Base-by-base conservation (phyloP, 306 rosid species). In the Potentilla sterilis region DNA sequence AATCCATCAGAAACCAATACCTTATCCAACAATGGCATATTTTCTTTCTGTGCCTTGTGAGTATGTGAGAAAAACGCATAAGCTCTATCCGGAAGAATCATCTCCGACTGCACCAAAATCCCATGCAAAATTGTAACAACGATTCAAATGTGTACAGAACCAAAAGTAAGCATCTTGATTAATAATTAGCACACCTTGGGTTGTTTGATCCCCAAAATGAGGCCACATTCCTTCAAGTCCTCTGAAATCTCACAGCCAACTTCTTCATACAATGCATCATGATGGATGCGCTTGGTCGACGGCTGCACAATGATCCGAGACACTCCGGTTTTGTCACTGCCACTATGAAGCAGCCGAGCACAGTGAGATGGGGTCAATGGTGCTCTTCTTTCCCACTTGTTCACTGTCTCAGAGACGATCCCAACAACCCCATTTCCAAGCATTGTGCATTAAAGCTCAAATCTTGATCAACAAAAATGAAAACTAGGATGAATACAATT, bases 361-460 rank as follows among this genome's bases (percentile, higher is more conserved):
- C 98, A 95, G 87, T 95, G 97, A 62, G 90, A 87, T 22, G 98
- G 98, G 13, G 97, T 80, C 67, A 95, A 77, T 69, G 97, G 97
- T 35, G 82, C 91, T 81, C 98, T 92, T 80, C 98, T 90, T 57
- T 95, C 98, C 98, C 98, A 95, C 82, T 95, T 95, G 68, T 92
- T 87, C 64, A 79, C 83, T 16, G 97, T 70, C 83, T 95, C 98
- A 0, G 93, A 86, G 0, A 95, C 85, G 63, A 95, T 90, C 86
- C 98, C 98, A 37, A 92, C 90, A 42, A 87, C 88, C 63, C 97
- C 98, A 75, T 95, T 95, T 52, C 97, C 98, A 46, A 95, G 85
- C 98, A 95, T 95, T 55, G 43, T 58, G 69, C 8, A 58, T n/a
- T n/a, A 5, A 51, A 22, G 22, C n/a, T 69, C 24, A 32, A 13